Evolutionary conservation across 805 yeast genomes (phyloP), one percentile per base, ranked within the genome.

Genomic region (Metschnikowia continentalis): DNA sequence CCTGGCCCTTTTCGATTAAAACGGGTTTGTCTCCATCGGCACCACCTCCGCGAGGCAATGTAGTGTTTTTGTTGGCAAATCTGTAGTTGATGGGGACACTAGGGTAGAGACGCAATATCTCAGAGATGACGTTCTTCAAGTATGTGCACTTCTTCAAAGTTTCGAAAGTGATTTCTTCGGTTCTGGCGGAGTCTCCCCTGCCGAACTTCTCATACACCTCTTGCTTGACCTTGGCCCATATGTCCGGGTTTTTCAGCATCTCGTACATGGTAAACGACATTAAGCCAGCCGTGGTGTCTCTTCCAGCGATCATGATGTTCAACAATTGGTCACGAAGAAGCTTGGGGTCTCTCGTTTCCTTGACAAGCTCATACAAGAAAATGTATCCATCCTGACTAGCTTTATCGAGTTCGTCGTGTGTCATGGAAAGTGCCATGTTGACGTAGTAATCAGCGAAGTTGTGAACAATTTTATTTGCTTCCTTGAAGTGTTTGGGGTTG

Each of bases 21-120:
- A 76, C 52, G 3, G 79, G 79, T 43, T 60, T 45, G 30, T 54
- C 54, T 8, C 64, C 67, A 50, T 73, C 72, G 0, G 46, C 33
- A 10, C 80, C 82, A 11, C 82, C 83, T 19, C 82, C 83, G 43
- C 64, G 60, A 14, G 83, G 83, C 46, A 79, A 65, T 6, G 71
- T 67, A 3, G 82, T 78, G 56, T 76, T 73, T 48, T 66, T 70
- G 30, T 64, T 63, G 6, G 82, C 76, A 35, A 64, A 59, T 56
- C 83, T 66, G 61, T 69, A 67, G 59, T 79, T 79, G 47, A 62
- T 56, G 19, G 83, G 80, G n/a, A 79, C 82, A 20, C 78, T 68
- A 4, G 82, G 82, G 59, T 77, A 77, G 51, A 79, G 57, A 41
- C 83, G 72, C 50, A 79, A 69, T 1, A 67, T 64, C 62, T 79